Conservation (phyloP, 2,329 filamentous ascomycete genomes). For the Septoria linicola region DNA sequence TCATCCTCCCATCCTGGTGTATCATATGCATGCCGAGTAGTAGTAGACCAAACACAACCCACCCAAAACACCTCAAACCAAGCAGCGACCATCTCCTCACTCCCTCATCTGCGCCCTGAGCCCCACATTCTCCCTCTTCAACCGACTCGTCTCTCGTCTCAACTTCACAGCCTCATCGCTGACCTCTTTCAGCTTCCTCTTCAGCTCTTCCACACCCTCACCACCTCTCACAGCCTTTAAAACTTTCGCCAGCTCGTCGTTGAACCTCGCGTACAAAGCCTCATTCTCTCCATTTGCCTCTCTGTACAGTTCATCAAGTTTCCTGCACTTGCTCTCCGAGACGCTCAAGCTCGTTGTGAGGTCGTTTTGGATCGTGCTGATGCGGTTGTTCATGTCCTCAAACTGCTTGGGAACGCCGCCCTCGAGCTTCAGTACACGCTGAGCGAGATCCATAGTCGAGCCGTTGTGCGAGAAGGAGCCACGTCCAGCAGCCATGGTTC, state of each 20-base stretch:
- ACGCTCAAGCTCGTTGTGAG: slow-evolving; percentile 68
- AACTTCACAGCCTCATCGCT: slow-evolving; percentile 74
- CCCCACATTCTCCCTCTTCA: slow-evolving; percentile 80
- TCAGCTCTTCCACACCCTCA: slow-evolving; percentile 76
- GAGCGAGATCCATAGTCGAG: slow-evolving; percentile 48
- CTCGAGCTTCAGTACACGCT: slow-evolving; percentile 66
- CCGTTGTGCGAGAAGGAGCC: slow-evolving; percentile 23
- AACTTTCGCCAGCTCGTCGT: slow-evolving; percentile 83
- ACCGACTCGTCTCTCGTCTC: slow-evolving; percentile 79
- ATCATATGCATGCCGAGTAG: slow-evolving; percentile 3
- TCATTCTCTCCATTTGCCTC: slow-evolving; percentile 90
- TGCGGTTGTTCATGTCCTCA: slow-evolving; percentile 59
- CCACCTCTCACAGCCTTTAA: slow-evolving; percentile 71
- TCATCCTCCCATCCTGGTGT: slow-evolving; percentile 3
- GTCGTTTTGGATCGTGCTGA: slow-evolving; percentile 66
- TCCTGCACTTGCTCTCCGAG: slow-evolving; percentile 73
- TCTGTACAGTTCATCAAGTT: slow-evolving; percentile 84
- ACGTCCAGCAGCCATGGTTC: slow-evolving; percentile 25
- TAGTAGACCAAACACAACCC: neutral
- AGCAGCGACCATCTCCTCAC: slow-evolving; percentile 4
- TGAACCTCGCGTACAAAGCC: slow-evolving; percentile 86
- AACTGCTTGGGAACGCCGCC: slow-evolving; percentile 61
- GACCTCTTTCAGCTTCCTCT: slow-evolving; percentile 67
- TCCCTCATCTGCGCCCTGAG: slow-evolving; percentile 52
- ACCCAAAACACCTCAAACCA: neutral